Percentiles rank a stretch among this genome's conserved stretches.
Evolutionary conservation across 2,329 filamentous ascomycete species (phyloP).

Genomic region (Lasiodiplodia hormozganensis): DNA sequence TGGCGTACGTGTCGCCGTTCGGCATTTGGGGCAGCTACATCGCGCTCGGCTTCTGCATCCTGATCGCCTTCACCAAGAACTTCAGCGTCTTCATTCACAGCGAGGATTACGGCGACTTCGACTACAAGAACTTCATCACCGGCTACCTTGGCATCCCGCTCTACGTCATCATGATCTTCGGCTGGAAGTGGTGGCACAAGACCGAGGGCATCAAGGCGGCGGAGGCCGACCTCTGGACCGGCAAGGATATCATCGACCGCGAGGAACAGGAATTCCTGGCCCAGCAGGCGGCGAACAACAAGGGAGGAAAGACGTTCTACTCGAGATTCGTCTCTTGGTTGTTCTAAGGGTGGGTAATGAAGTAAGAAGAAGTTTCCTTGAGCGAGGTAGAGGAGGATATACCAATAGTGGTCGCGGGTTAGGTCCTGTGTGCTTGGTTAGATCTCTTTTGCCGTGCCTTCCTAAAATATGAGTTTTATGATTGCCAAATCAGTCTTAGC

Average conservation of each 20-base stretch:
- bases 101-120: slow-evolving; percentile 70
- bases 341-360: slow-evolving; percentile 54
- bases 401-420: background rate
- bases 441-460: slow-evolving; percentile 1
- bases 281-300: slow-evolving; percentile 53
- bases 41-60: slow-evolving; percentile 72
- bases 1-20: slow-evolving; percentile 71
- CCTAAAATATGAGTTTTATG: slow-evolving; percentile 8
- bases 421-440: background rate
- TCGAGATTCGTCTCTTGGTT: slow-evolving; percentile 66
- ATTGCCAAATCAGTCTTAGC: background rate
- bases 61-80: slow-evolving; percentile 84
- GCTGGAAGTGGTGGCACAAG: slow-evolving; percentile 67
- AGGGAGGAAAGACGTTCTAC: slow-evolving; percentile 58
- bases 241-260: slow-evolving; percentile 75
- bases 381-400: background rate
- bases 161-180: slow-evolving; percentile 72
- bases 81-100: slow-evolving; percentile 71
- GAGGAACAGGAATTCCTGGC: slow-evolving; percentile 75
- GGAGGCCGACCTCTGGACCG: slow-evolving; percentile 72
- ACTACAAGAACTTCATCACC: slow-evolving; percentile 77
- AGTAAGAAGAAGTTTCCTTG: background rate
- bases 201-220: slow-evolving; percentile 63
- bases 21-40: slow-evolving; percentile 73
- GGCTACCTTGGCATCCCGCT: slow-evolving; percentile 79